These are phyloP conservation scores for Chlorokybus atmophyticus DNA, from an alignment of 139 green algal genomes.

Conservation along the genomic window DNA sequence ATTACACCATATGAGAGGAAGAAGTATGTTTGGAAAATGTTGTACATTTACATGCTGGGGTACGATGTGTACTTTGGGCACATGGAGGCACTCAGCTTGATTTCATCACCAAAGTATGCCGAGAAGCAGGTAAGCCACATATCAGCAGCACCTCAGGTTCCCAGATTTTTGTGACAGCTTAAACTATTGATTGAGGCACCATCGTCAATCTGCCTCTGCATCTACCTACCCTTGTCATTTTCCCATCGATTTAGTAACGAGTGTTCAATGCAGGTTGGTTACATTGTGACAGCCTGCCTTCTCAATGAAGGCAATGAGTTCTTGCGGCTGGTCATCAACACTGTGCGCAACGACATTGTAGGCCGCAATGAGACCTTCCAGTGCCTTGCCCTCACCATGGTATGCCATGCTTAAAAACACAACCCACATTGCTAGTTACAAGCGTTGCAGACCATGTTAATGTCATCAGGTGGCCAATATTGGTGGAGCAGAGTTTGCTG, in stretches of 20 bases:
- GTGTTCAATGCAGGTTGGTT: slow-evolving; percentile 24
- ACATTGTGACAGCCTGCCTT: slow-evolving; percentile 25
- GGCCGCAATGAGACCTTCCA: slow-evolving; percentile 87
- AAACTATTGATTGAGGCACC: background rate
- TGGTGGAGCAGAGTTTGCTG: slow-evolving; percentile 86
- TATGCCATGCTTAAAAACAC: too few species aligned
- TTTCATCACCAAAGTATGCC: slow-evolving; percentile 80
- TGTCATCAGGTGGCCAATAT: slow-evolving; percentile 43
- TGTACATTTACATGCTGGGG: slow-evolving; percentile 98
- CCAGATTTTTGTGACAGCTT: background rate
- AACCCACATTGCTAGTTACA: too few species aligned
- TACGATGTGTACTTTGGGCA: slow-evolving; percentile 98
- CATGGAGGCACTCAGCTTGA: slow-evolving; percentile 87
- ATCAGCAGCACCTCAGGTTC: slow-evolving; percentile 54
- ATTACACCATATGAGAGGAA: slow-evolving; percentile 79
- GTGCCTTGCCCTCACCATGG: slow-evolving; percentile 81
- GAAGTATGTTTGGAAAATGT: slow-evolving; percentile 99
- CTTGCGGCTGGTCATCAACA: slow-evolving; percentile 91
- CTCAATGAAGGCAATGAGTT: slow-evolving; percentile 84
- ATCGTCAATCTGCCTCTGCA: too few species aligned
- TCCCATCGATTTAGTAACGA: too few species aligned
- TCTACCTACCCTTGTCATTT: too few species aligned
- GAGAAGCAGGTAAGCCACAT: slow-evolving; percentile 98
- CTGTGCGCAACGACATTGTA: slow-evolving; percentile 81
- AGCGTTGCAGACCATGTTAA: too few species aligned